Percentiles rank a stretch among this genome's conserved stretches.
Conservation (phyloP, 2,329 filamentous ascomycete genomes). For the Diplodia scrobiculata region DNA sequence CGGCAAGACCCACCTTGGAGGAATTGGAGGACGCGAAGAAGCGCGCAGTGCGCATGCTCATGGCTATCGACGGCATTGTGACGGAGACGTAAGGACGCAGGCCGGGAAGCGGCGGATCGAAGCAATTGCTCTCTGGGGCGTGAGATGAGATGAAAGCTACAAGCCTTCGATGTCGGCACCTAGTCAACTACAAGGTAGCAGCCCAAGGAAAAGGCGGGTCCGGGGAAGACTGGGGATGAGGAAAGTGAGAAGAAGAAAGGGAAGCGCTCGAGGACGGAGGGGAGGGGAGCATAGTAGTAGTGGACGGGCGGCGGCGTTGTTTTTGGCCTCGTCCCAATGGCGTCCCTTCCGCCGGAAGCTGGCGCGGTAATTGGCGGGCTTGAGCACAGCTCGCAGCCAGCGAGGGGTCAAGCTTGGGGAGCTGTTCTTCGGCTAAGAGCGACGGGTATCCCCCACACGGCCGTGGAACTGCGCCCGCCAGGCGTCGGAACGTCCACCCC, state of each 20-base stretch:
- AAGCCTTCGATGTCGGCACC: neutral
- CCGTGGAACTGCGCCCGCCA: conserved; percentile 23
- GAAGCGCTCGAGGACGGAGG: neutral
- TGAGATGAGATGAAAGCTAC: neutral
- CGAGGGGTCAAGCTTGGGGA: neutral
- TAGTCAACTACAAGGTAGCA: neutral
- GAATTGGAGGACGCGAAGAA: conserved; percentile 21
- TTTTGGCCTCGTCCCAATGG: conserved; percentile 11
- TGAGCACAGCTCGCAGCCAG: neutral
- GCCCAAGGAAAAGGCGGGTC: neutral
- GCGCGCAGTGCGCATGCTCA: conserved; percentile 27
- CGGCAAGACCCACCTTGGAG: conserved; percentile 18
- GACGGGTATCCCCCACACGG: conserved; percentile 20
- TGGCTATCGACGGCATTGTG: conserved; percentile 26
- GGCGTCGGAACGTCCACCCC: conserved; percentile 20
- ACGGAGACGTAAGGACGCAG: neutral
- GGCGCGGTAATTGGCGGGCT: conserved; percentile 24
- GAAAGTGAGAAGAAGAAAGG: neutral
- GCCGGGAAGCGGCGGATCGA: neutral
- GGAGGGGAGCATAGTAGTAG: neutral
- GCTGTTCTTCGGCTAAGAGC: conserved; percentile 20
- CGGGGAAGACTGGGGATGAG: neutral
- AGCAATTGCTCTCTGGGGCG: neutral
- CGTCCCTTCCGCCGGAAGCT: conserved; percentile 6
- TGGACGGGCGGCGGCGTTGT: conserved; percentile 2